phyloP scores from a whole-genome alignment of 345 rosid genomes.

The Acer campestre region DNA sequence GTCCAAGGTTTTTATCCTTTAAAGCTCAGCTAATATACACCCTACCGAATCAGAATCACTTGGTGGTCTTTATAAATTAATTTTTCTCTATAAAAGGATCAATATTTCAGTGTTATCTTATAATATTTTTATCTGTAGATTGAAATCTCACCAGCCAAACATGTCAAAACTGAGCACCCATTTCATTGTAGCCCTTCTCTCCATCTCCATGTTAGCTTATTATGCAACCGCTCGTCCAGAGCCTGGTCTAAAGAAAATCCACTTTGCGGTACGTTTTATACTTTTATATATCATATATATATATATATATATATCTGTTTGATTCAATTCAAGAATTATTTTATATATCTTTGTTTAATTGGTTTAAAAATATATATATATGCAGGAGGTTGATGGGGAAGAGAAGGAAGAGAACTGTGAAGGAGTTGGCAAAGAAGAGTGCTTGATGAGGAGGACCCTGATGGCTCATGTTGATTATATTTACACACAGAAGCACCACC shows the following conservation, averaged over 20 bases:
- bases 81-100: no score
- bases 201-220: conserved; percentile 20
- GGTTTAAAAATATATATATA: neutral
- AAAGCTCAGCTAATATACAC: no score
- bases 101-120: no score
- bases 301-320: no score
- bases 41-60: no score
- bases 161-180: conserved; percentile 31
- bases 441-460: conserved; percentile 44
- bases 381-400: conserved; percentile 24
- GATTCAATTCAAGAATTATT: neutral
- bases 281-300: no score
- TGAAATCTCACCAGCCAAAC: neutral
- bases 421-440: conserved; percentile 24
- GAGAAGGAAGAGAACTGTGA: conserved; percentile 26
- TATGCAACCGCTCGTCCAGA: conserved; percentile 22
- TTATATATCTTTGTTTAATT: neutral
- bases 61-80: no score
- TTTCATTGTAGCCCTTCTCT: conserved; percentile 27
- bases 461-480: conserved; percentile 55
- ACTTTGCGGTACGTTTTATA: conserved; percentile 4
- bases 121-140: no score
- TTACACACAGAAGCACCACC: conserved; percentile 49
- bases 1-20: no score
- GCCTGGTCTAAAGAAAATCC: conserved; percentile 10